Evolutionary conservation across 495 filamentous ascomycete species (phyloP).

Genomic region (Chaetomium tenue): DNA sequence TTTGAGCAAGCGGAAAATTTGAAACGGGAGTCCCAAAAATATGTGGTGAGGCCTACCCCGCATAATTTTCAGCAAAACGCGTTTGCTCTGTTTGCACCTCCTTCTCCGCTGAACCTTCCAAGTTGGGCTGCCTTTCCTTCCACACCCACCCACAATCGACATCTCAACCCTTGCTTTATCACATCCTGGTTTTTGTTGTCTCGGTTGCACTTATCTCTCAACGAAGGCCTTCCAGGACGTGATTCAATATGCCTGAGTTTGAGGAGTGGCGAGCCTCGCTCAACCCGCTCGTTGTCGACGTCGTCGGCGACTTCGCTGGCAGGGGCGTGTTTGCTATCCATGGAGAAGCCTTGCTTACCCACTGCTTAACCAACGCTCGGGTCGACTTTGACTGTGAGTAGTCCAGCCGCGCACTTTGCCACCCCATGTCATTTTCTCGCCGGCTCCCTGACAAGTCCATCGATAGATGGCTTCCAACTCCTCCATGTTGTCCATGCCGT

Average conservation of each 20-base stretch:
- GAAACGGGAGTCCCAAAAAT: too few relatives aligned
- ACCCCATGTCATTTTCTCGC: neutral
- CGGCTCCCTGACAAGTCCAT: neutral
- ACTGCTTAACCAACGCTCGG: neutral
- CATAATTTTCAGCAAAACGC: too few relatives aligned
- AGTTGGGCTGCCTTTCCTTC: too few relatives aligned
- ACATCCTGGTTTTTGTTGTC: too few relatives aligned
- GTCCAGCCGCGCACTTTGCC: too few relatives aligned
- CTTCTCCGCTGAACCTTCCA: neutral
- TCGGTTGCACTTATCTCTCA: neutral
- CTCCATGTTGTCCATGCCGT: neutral
- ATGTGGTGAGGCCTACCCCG: too few relatives aligned
- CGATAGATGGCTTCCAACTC: slow-evolving; percentile 6
- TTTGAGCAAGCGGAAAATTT: too few relatives aligned
- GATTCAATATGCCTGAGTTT: neutral
- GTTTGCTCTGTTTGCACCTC: too few relatives aligned
- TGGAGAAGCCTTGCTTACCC: neutral
- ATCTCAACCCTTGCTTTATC: too few relatives aligned
- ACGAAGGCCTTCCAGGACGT: neutral
- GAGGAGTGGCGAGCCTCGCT: neutral
- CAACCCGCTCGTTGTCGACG: neutral
- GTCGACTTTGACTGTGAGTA: neutral
- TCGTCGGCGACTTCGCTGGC: slow-evolving; percentile 3
- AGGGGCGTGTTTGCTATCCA: slow-evolving; percentile 2
- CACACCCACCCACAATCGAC: too few relatives aligned